These are phyloP conservation scores for Maudiozyma turicensis DNA, from an alignment of 805 yeast genomes.

Conservation along the genomic window DNA sequence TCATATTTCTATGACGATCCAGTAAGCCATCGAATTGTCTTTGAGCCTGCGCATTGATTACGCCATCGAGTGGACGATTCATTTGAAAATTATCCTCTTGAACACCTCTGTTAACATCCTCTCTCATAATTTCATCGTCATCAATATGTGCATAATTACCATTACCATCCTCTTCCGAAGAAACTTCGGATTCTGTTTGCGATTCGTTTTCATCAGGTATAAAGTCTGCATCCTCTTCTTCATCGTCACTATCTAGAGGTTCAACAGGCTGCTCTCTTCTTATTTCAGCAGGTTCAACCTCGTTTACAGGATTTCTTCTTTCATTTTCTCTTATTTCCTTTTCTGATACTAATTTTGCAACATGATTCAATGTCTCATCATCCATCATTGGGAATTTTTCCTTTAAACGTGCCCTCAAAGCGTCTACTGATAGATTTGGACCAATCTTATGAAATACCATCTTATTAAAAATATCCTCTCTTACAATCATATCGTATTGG, in stretches of 20 bases:
- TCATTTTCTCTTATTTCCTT: constrained; percentile 17
- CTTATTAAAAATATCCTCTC: constrained; percentile 59
- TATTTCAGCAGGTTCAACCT: constrained; percentile 10
- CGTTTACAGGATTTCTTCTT: not conserved
- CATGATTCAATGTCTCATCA: constrained; percentile 23
- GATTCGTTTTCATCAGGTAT: constrained; percentile 8
- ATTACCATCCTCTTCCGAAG: constrained; percentile 3
- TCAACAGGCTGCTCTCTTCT: constrained; percentile 7
- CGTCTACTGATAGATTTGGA: constrained; percentile 25
- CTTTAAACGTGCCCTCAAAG: constrained; percentile 21
- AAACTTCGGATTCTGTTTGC: constrained; percentile 12
- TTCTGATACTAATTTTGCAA: constrained; percentile 21
- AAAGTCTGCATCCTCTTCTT: constrained; percentile 24
- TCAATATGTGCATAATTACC: not conserved
- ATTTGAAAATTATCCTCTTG: not conserved
- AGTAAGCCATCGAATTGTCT: constrained; percentile 17
- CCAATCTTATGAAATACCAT: constrained; percentile 54
- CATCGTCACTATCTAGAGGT: constrained; percentile 7
- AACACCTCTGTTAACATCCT: constrained; percentile 10
- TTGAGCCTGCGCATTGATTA: constrained; percentile 19
- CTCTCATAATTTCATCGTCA: constrained; percentile 5
- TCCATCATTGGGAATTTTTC: constrained; percentile 28
- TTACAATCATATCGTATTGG: constrained; percentile 60
- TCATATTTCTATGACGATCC: constrained; percentile 8
- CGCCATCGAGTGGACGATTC: constrained; percentile 10